Base-by-base conservation (phyloP, 2,329 filamentous ascomycete genomes). In the Fusarium pseudonygamai region DNA sequence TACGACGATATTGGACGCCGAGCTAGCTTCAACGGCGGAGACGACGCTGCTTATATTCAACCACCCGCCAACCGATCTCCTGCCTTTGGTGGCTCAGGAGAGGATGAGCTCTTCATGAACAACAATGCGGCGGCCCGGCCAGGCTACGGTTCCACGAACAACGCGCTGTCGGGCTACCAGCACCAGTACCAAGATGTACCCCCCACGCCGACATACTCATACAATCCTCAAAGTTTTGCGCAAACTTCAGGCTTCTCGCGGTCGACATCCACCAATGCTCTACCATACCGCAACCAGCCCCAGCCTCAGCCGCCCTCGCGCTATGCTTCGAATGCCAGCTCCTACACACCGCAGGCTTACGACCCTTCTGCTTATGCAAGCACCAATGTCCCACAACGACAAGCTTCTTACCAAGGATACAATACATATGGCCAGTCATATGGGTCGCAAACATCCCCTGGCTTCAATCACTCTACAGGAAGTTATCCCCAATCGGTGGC, bases 1-100 rank as follows among this genome's bases (percentile, higher is more conserved):
- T 76, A 78, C 61, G 74, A 77, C 72, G 80, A 73, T 37, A 39
- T 72, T 50, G 71, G 79, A 47, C 87, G 93, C 74, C 88, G 90
- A 73, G 88, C 89, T 55, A 96, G 92, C 84, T 95, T 93, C 84
- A 91, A 94, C 80, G 90, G 87, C 74, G 93, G 92, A 73, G 93
- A 96, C 80, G 93, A 96, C 80, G 85, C 86, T 53, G 83, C 84
- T 55, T 89, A 90, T 75, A 86, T 88, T 75, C 79, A 76, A 40
- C 79, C 79, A 58, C 77, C 80, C 59, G 72, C 80, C 45, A 72
- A 72, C 24, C 74, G 72, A 60, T 68, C 72, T 34, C 68, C 78
- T 37, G 67, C 66, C 53, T 79, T 76, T 53, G 71, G 72, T 67
- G 60, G 67, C 20, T 49, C 69, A 14, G 74, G 78, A 70, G 83